Percentiles rank a stretch among this genome's conserved stretches.
Conservation (phyloP, 2,329 filamentous ascomycete genomes). For the Fusarium zealandicum region DNA sequence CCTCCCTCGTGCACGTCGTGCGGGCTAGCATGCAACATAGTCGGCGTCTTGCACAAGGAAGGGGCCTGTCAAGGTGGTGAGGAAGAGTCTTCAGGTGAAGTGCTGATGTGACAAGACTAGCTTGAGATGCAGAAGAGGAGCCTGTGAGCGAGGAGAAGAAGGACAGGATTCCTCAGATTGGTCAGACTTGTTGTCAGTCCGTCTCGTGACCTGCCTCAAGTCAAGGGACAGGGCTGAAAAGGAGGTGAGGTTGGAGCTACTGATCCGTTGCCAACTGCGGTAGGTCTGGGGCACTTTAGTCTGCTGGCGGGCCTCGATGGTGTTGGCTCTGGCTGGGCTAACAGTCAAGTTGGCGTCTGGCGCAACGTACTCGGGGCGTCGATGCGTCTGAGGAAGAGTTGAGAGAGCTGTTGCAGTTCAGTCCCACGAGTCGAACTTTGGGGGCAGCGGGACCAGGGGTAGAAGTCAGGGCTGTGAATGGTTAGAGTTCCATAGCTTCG, state of each 20-base stretch:
- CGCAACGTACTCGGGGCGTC: constrained; percentile 30
- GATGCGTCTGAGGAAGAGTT: constrained; percentile 18
- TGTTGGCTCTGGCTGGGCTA: constrained; percentile 17
- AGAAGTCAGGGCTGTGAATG: constrained; percentile 18
- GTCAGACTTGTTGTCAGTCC: constrained; percentile 15
- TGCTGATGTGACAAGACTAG: constrained; percentile 15
- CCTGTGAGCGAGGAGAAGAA: constrained; percentile 3
- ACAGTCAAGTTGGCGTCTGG: constrained; percentile 16
- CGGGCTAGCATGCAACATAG: constrained; percentile 34
- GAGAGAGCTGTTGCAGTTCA: constrained; percentile 10
- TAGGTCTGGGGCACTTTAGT: neutral
- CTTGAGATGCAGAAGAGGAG: constrained; percentile 3
- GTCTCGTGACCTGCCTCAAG: constrained; percentile 5
- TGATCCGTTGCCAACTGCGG: constrained; percentile 9
- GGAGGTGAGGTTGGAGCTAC: constrained; percentile 22
- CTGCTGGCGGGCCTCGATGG: too few species aligned
- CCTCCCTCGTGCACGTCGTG: constrained; percentile 34
- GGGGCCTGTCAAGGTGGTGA: constrained; percentile 20
- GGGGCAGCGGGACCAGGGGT: constrained; percentile 30
- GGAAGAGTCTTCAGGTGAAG: constrained; percentile 11
- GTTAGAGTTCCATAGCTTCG: constrained; percentile 16
- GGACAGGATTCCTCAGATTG: constrained; percentile 23
- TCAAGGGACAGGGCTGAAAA: constrained; percentile 32
- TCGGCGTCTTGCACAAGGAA: constrained; percentile 29
- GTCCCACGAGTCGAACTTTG: constrained; percentile 18